A percentile compares a stretch with the other conserved stretches of the same genome.
Evolutionary conservation across 2,329 filamentous ascomycete genomes (phyloP).

Genomic region (Penicillium paneum): DNA sequence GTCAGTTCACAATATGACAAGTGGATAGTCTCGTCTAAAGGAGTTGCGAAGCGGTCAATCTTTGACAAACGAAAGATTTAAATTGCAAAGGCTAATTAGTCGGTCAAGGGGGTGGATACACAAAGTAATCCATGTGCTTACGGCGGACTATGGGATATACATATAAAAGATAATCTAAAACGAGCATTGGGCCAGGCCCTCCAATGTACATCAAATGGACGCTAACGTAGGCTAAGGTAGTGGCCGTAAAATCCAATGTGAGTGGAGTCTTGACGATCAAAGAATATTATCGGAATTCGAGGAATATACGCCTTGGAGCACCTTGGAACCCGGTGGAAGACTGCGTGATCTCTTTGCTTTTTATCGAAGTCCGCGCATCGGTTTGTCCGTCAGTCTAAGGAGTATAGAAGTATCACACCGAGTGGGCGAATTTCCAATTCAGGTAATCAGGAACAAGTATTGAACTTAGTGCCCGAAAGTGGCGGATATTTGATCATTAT

Average conservation of each 20-base stretch:
- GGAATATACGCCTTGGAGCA: background rate
- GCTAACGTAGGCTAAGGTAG: slow-evolving; percentile 8
- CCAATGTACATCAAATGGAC: background rate
- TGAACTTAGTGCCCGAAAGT: background rate
- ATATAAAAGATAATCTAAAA: background rate
- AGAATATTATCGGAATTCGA: background rate
- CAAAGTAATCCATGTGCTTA: background rate
- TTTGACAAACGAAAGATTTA: background rate
- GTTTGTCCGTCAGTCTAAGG: background rate
- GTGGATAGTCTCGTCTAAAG: slow-evolving; percentile 1
- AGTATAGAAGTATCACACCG: background rate
- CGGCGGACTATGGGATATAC: background rate
- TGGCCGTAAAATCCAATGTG: slow-evolving; percentile 1
- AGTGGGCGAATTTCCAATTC: background rate
- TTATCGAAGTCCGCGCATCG: background rate
- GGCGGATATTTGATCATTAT: background rate
- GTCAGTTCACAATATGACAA: slow-evolving; percentile 14
- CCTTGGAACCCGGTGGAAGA: background rate
- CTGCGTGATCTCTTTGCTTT: background rate
- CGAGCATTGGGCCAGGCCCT: background rate
- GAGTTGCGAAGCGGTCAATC: slow-evolving; percentile 23
- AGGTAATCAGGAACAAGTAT: background rate
- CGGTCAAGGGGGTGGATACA: background rate
- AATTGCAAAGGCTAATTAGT: background rate
- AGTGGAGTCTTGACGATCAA: background rate